phyloP scores from a whole-genome alignment of 495 filamentous ascomycete genomes.

The Aspergillus wentii region DNA sequence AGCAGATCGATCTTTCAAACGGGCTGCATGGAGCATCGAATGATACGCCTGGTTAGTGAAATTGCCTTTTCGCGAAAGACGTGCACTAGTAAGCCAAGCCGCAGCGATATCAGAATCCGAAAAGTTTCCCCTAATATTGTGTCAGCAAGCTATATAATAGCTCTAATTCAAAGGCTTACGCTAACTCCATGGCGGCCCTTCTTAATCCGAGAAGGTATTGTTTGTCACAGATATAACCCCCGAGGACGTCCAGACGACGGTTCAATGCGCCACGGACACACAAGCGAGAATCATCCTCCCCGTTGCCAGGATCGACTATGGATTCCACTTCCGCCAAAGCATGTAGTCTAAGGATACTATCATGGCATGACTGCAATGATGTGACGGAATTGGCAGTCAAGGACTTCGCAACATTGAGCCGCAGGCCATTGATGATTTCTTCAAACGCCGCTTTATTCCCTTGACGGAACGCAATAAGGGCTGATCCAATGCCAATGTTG shows the following conservation, averaged over 20 bases:
- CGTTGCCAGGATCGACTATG: constrained; percentile 51
- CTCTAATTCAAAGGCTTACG: constrained; percentile 14
- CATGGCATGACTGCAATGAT: constrained; percentile 78
- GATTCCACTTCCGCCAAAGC: constrained; percentile 81
- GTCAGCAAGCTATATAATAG: constrained; percentile 7
- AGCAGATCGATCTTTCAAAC: constrained; percentile 76
- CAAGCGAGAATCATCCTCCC: constrained; percentile 22
- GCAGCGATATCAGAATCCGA: constrained; percentile 68
- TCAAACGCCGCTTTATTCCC: constrained; percentile 51
- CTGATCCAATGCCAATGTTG: constrained; percentile 71
- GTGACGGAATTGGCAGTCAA: constrained; percentile 69
- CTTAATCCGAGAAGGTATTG: constrained; percentile 89
- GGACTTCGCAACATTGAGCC: constrained; percentile 65
- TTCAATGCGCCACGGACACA: constrained; percentile 56
- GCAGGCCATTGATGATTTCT: constrained; percentile 54
- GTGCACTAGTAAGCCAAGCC: constrained; percentile 81
- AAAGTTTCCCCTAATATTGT: constrained; percentile 32
- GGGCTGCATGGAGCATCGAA: constrained; percentile 82
- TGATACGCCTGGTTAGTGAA: constrained; percentile 84
- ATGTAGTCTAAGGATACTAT: constrained; percentile 77
- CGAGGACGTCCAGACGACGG: constrained; percentile 75
- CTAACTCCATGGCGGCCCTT: constrained; percentile 77
- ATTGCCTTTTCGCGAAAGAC: constrained; percentile 78
- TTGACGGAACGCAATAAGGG: constrained; percentile 60
- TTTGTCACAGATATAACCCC: constrained; percentile 83